Percentiles rank a stretch among this genome's conserved stretches.
These are phyloP conservation scores for Didymella sp. DNA, from an alignment of 2,329 filamentous ascomycete genomes.

Conservation along the genomic window DNA sequence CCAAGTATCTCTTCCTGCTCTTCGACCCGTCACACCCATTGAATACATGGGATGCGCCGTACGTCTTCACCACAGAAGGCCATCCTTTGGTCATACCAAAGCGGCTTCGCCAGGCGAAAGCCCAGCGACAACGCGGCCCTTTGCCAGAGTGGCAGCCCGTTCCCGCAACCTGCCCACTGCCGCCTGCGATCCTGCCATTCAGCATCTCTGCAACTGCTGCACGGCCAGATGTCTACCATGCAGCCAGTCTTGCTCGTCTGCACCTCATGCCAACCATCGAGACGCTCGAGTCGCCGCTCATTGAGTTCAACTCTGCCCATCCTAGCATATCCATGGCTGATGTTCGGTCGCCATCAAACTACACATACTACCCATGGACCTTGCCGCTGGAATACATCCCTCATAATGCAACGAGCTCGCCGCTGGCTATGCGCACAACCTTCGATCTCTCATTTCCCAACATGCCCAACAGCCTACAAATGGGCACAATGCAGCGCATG, in stretches of 20 bases:
- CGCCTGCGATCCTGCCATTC: slow-evolving; percentile 66
- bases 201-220: slow-evolving; percentile 81
- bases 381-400: slow-evolving; percentile 78
- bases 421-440: slow-evolving; percentile 73
- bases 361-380: slow-evolving; percentile 93
- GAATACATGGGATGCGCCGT: slow-evolving; percentile 84
- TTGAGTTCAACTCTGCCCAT: slow-evolving; percentile 61
- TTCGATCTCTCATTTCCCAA: slow-evolving; percentile 73
- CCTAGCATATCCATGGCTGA: slow-evolving; percentile 64
- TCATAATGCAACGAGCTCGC: slow-evolving; percentile 75
- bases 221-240: slow-evolving; percentile 83
- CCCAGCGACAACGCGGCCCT: slow-evolving; percentile 1
- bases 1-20: slow-evolving; percentile 92
- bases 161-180: slow-evolving; percentile 69
- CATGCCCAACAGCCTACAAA: slow-evolving; percentile 57
- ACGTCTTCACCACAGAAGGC: slow-evolving; percentile 95
- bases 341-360: slow-evolving; percentile 70
- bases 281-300: slow-evolving; percentile 64
- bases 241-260: slow-evolving; percentile 81
- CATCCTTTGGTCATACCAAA: slow-evolving; percentile 86
- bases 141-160: slow-evolving; percentile 25
- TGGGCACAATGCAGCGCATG: slow-evolving; percentile 63
- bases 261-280: slow-evolving; percentile 71
- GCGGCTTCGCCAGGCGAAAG: slow-evolving; percentile 36
- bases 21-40: slow-evolving; percentile 87